phyloP scores from a whole-genome alignment of 495 filamentous ascomycete species.

The Thermothielavioides terrestris region DNA sequence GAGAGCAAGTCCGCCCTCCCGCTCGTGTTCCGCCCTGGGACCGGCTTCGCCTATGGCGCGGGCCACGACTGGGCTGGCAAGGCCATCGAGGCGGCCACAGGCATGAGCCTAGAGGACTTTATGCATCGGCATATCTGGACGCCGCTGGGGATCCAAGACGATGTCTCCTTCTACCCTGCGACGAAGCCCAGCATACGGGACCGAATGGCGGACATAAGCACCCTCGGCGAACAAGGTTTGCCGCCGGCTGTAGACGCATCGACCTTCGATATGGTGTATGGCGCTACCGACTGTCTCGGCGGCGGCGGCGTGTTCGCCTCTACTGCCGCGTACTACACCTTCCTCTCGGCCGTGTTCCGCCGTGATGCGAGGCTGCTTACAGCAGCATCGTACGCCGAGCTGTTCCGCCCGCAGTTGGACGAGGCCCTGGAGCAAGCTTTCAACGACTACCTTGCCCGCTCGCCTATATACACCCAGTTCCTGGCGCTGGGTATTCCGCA shows the following conservation, averaged over 20 bases:
- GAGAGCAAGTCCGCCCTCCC: slow-evolving; percentile 33
- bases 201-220: not conserved
- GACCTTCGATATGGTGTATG: slow-evolving; percentile 1
- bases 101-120: slow-evolving; percentile 3
- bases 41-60: slow-evolving; percentile 40
- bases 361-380: slow-evolving; percentile 1
- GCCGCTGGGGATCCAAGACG: slow-evolving; percentile 2
- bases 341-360: slow-evolving; percentile 10
- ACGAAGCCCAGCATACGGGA: not conserved
- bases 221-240: slow-evolving; percentile 5
- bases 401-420: slow-evolving; percentile 12
- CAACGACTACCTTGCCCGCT: slow-evolving; percentile 5
- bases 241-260: slow-evolving; percentile 1
- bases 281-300: slow-evolving; percentile 4
- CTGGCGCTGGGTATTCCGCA: slow-evolving; percentile 3
- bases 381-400: slow-evolving; percentile 3
- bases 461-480: slow-evolving; percentile 2
- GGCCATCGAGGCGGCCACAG: slow-evolving; percentile 3
- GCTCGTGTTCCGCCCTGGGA: slow-evolving; percentile 42
- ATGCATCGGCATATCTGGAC: slow-evolving; percentile 8
- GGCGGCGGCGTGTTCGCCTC: slow-evolving; percentile 2
- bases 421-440: slow-evolving; percentile 3
- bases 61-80: slow-evolving; percentile 46
- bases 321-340: slow-evolving; percentile 6
- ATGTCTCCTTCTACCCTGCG: slow-evolving; percentile 4